A percentile compares a stretch with the other conserved stretches of the same genome.
Conservation (phyloP, 441 rosid genomes). For the Jatropha multifida region DNA sequence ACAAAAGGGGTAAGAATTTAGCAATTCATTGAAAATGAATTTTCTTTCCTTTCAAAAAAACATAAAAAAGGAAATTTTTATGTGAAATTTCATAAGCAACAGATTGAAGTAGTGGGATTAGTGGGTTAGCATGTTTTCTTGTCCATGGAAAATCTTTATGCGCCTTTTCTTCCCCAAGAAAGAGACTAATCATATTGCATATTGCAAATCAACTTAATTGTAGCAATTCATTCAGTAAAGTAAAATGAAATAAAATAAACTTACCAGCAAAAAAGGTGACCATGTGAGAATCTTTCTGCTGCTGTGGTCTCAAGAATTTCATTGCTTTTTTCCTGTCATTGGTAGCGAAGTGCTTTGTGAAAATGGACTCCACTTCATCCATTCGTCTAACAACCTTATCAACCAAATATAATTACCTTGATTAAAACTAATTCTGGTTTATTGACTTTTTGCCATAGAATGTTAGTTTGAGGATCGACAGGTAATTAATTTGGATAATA, state of each 20-base stretch:
- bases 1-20: background rate
- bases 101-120: slow-evolving; percentile 6
- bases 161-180: background rate
- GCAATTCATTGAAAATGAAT: background rate
- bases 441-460: too few relatives aligned
- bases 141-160: background rate
- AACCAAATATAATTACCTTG: slow-evolving; percentile 15
- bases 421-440: too few relatives aligned
- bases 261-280: slow-evolving; percentile 97
- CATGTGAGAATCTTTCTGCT: slow-evolving; percentile 88
- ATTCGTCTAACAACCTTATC: slow-evolving; percentile 77
- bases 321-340: slow-evolving; percentile 96
- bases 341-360: slow-evolving; percentile 91
- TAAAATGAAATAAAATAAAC: background rate
- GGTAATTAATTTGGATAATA: too few relatives aligned
- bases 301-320: slow-evolving; percentile 96
- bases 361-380: slow-evolving; percentile 99
- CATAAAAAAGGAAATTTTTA: too few relatives aligned
- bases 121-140: background rate
- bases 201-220: background rate
- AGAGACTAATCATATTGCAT: background rate
- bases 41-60: too few relatives aligned
- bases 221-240: background rate
- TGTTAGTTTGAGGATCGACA: too few relatives aligned
- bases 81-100: background rate